A percentile compares a stretch with the other conserved stretches of the same genome.
These are phyloP conservation scores for Talaromyces rugulosus DNA, from an alignment of 2,329 filamentous ascomycete species.

Conservation along the genomic window DNA sequence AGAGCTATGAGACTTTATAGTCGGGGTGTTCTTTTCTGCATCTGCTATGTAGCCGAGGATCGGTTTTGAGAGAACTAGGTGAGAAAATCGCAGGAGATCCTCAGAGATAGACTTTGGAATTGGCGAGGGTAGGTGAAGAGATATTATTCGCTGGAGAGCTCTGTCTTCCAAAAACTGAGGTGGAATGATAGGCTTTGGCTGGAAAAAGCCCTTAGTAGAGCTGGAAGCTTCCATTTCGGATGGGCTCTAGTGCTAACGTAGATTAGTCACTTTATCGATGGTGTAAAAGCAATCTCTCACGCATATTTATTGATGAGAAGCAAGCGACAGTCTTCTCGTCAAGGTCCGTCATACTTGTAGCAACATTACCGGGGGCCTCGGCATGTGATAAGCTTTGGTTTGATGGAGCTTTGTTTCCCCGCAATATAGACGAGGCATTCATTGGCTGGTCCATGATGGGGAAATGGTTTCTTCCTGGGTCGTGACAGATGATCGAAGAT, in stretches of 20 bases:
- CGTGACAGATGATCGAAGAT: neutral
- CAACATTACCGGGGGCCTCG: neutral
- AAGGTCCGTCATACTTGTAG: neutral
- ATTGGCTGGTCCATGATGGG: neutral
- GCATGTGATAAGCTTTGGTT: conserved; percentile 9
- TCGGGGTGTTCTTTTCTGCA: conserved; percentile 20
- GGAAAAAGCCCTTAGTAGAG: conserved; percentile 22
- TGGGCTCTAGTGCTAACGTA: neutral
- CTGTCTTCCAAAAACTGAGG: conserved; percentile 19
- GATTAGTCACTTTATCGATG: neutral
- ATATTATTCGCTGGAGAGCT: conserved; percentile 18
- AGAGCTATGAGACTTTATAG: conserved; percentile 19
- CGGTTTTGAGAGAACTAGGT: conserved; percentile 17
- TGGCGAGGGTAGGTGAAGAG: conserved; percentile 19
- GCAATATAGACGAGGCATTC: neutral
- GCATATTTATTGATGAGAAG: neutral
- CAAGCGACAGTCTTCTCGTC: neutral
- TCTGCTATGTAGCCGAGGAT: conserved; percentile 17
- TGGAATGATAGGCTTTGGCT: conserved; percentile 16
- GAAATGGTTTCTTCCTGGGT: neutral
- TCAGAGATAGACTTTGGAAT: conserved; percentile 15
- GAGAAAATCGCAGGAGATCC: conserved; percentile 19
- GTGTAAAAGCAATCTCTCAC: neutral
- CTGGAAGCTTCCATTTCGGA: conserved; percentile 21
- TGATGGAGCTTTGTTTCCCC: neutral